Conservation (phyloP, 306 rosid species). For the Fragaria iinumae region DNA sequence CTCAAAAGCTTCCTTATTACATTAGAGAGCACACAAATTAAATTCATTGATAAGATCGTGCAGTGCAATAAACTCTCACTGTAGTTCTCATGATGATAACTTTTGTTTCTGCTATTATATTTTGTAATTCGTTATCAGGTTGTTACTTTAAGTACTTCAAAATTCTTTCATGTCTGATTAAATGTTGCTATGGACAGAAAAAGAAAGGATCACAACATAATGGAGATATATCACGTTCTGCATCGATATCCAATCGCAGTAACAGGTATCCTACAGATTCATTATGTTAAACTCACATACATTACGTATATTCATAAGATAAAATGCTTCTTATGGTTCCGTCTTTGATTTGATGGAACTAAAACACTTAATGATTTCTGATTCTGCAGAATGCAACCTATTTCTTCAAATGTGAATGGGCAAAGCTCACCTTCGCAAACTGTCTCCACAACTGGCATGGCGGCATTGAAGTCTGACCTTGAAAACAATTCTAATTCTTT, state of each 20-base stretch:
- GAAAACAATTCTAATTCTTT: conserved; percentile 58
- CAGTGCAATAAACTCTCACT: not conserved
- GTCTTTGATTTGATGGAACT: conserved; percentile 27
- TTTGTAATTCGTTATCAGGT: not conserved
- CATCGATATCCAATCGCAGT: conserved; percentile 50
- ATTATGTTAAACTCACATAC: not conserved
- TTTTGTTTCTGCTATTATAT: conserved; percentile 7
- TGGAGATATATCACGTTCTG: conserved; percentile 49
- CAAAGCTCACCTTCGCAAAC: conserved; percentile 36
- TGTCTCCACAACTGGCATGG: conserved; percentile 34
- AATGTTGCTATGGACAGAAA: conserved; percentile 62
- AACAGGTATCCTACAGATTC: conserved; percentile 55
- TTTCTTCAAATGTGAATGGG: conserved; percentile 31
- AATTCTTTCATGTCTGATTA: conserved; percentile 23
- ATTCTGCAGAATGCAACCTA: conserved; percentile 47
- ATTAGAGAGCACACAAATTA: not conserved
- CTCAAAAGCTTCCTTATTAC: conserved; percentile 1
- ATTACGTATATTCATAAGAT: not conserved
- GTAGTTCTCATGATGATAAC: not conserved
- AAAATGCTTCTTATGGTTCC: conserved; percentile 6
- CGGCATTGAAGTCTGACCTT: conserved; percentile 30
- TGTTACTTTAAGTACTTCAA: conserved; percentile 21
- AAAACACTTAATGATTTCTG: conserved; percentile 30
- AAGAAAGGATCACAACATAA: conserved; percentile 56
- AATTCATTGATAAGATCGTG: not conserved